Evolutionary conservation across 495 filamentous ascomycete genomes (phyloP).

Genomic region (Xylaria flabelliformis): DNA sequence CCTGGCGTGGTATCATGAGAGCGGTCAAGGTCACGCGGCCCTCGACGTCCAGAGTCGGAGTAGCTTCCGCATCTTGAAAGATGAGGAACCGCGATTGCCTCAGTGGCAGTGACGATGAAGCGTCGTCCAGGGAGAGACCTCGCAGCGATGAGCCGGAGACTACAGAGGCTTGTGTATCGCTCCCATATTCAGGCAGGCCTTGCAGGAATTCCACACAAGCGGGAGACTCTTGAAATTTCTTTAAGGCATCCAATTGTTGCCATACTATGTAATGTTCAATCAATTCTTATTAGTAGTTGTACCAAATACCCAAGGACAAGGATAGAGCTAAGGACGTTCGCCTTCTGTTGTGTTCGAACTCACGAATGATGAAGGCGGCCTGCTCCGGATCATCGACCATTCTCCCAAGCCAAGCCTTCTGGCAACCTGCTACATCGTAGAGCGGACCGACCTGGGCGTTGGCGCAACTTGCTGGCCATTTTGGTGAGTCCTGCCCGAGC

Average conservation of each 20-base stretch:
- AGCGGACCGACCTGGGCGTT: slow-evolving; percentile 36
- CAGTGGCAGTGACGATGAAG: slow-evolving; percentile 17
- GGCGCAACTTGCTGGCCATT: slow-evolving; percentile 26
- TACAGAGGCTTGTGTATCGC: slow-evolving; percentile 20
- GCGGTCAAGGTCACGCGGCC: slow-evolving; percentile 31
- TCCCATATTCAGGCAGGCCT: slow-evolving; percentile 27
- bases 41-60: slow-evolving; percentile 17
- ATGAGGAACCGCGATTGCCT: slow-evolving; percentile 23
- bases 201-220: slow-evolving; percentile 36
- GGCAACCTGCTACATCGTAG: slow-evolving; percentile 13
- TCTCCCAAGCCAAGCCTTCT: slow-evolving; percentile 34
- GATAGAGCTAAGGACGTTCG: too few species aligned
- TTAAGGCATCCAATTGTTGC: slow-evolving; percentile 21
- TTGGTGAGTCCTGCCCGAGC: slow-evolving; percentile 34
- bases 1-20: slow-evolving; percentile 24
- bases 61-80: slow-evolving; percentile 15
- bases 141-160: slow-evolving; percentile 19
- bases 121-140: slow-evolving; percentile 14
- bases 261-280: slow-evolving; percentile 26
- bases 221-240: slow-evolving; percentile 35
- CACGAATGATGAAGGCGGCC: slow-evolving; percentile 37
- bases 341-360: not conserved
- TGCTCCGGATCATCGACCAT: slow-evolving; percentile 39
- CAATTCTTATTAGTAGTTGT: too few species aligned
- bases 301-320: too few species aligned